Conservation (phyloP, 495 filamentous ascomycete genomes). For the Penicillium manginii region DNA sequence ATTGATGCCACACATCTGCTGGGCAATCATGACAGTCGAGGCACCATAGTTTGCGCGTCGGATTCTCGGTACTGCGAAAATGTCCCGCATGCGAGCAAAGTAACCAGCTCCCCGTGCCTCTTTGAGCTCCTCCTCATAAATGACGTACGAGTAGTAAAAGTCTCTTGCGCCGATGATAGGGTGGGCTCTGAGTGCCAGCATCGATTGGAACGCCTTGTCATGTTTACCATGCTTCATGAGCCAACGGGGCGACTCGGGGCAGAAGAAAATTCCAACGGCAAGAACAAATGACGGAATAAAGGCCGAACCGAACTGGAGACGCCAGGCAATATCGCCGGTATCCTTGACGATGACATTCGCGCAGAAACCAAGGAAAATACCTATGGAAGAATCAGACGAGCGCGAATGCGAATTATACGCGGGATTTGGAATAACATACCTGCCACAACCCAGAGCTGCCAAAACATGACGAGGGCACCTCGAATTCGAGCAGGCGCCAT, state of each 20-base stretch:
- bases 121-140: constrained; percentile 55
- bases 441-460: constrained; percentile 55
- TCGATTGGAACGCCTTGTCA: constrained; percentile 55
- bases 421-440: constrained; percentile 8
- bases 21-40: constrained; percentile 66
- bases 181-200: constrained; percentile 58
- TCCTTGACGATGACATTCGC: constrained; percentile 65
- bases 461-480: constrained; percentile 68
- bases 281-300: constrained; percentile 70
- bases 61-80: constrained; percentile 64
- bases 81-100: constrained; percentile 60
- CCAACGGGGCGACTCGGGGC: constrained; percentile 71
- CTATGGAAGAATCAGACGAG: constrained; percentile 29
- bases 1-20: constrained; percentile 47
- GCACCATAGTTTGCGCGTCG: constrained; percentile 66
- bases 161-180: constrained; percentile 40
- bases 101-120: constrained; percentile 49
- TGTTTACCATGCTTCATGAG: constrained; percentile 61
- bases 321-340: constrained; percentile 61
- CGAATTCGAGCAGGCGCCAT: constrained; percentile 62
- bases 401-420: too few relatives aligned
- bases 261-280: constrained; percentile 62
- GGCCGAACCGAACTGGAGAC: constrained; percentile 67
- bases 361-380: constrained; percentile 63
- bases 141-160: constrained; percentile 53